Evolutionary conservation across 2,329 filamentous ascomycete species (phyloP).

Genomic region (Alternaria angustiovoidea): DNA sequence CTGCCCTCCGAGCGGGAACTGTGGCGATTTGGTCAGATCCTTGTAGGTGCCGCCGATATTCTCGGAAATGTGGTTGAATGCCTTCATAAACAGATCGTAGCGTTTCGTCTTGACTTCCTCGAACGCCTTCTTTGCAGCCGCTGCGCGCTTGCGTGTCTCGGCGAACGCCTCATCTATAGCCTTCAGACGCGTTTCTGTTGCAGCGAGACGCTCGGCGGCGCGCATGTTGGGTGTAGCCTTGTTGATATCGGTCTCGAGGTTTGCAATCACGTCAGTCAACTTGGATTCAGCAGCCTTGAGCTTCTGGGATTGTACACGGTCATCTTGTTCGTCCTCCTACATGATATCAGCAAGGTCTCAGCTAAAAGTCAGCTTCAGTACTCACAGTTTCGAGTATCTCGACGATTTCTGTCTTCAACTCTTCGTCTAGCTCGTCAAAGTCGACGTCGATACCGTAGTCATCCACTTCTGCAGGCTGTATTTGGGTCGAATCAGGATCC

Average conservation of each 20-base stretch:
- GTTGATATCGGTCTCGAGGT: slow-evolving; percentile 80
- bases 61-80: slow-evolving; percentile 92
- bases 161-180: slow-evolving; percentile 90
- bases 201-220: slow-evolving; percentile 88
- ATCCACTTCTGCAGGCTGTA: slow-evolving; percentile 69
- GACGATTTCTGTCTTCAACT: slow-evolving; percentile 63
- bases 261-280: slow-evolving; percentile 78
- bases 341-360: slow-evolving; percentile 13
- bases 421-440: slow-evolving; percentile 82
- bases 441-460: slow-evolving; percentile 93
- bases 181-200: slow-evolving; percentile 82
- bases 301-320: slow-evolving; percentile 26
- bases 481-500: slow-evolving; percentile 58
- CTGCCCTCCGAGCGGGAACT: slow-evolving; percentile 91
- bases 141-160: slow-evolving; percentile 77
- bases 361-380: background rate
- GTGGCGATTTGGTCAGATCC: slow-evolving; percentile 86
- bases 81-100: slow-evolving; percentile 92
- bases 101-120: slow-evolving; percentile 81
- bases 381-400: slow-evolving; percentile 57
- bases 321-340: slow-evolving; percentile 71
- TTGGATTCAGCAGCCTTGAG: slow-evolving; percentile 68
- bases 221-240: slow-evolving; percentile 98
- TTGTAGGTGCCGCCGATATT: slow-evolving; percentile 95
- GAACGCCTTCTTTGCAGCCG: slow-evolving; percentile 82